Conservation (phyloP, 345 rosid genomes). For the Bretschneidera sinensis region DNA sequence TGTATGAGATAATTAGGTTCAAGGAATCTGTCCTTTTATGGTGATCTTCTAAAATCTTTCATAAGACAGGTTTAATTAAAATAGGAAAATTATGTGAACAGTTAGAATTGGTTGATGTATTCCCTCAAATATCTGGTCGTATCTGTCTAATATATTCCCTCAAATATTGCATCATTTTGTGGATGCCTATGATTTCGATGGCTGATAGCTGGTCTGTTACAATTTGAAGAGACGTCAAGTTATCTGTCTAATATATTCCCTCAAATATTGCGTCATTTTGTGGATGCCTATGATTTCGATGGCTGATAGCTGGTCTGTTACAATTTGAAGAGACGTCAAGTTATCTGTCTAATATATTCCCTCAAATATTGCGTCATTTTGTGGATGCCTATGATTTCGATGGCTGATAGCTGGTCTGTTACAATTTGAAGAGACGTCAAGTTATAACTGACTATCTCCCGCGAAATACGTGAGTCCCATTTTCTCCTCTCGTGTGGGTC, state of each 20-base stretch:
- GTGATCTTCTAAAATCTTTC: conserved; percentile 16
- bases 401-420: too few species aligned
- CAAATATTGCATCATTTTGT: not conserved
- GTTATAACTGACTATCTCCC: too few species aligned
- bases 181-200: not conserved
- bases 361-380: not conserved
- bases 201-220: too few species aligned
- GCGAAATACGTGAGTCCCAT: too few species aligned
- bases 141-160: too few species aligned
- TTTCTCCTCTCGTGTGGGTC: too few species aligned
- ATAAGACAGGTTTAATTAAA: conserved; percentile 1
- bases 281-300: not conserved
- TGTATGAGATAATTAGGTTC: conserved; percentile 24
- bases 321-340: too few species aligned
- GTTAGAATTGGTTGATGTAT: not conserved
- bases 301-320: too few species aligned
- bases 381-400: not conserved
- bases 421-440: too few species aligned
- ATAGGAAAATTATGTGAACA: not conserved
- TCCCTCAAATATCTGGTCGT: not conserved
- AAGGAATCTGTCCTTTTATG: conserved; percentile 7
- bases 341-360: too few species aligned
- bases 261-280: not conserved
- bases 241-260: too few species aligned
- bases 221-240: too few species aligned